Evolutionary conservation across 1,139 yeast genomes (phyloP), one percentile per base, ranked within the genome.

Genomic region (Suzukiozyma palmioleophila): DNA sequence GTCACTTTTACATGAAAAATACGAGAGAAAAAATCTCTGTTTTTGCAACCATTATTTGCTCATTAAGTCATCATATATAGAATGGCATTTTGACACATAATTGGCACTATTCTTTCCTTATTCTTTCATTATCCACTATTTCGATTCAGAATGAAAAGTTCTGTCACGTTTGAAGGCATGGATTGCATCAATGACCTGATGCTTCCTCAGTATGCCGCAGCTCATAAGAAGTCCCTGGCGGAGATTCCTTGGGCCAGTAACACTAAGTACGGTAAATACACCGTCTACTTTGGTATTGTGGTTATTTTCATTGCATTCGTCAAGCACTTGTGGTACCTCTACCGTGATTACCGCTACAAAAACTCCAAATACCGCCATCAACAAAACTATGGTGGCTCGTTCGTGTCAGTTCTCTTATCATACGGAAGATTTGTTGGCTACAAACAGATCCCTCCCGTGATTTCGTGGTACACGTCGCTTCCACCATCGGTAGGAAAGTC

Each of bases 401-500:
- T 48, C 12, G 48, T 61, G 13, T 66, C 65, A 45, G 62, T 66
- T 11, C 32, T 62, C 1, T 47, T 60, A 9, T 72, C 81, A 1
- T 53, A 73, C 36, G 58, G 65, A 26, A 62, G 86, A 42, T 69
- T 49, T 41, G 38, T 78, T 8, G 73, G 78, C 1, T 79, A 80
- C 51, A 69, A 72, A 45, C 74, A 69, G 45, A 42, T 76, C 2
- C 79, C 82, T 0, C 44, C 48, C 2, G 39, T 38, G 21, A 21
- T 66, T 21, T 60, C 73, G 27, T 58, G 61, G 34, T 53, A 52
- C 29, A 59, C 75, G 2, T 79, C 81, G 1, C 54, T 78, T 13
- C 85, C 85, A 1, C 58, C 68, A 3, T 73, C 82, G 2, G 49
- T 72, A 7, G 84, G 83, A 0, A 61, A 74, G 6, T 46, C 69